These are phyloP conservation scores for Colletotrichum brevisporum DNA, from an alignment of 2,329 filamentous ascomycete genomes.

Conservation along the genomic window DNA sequence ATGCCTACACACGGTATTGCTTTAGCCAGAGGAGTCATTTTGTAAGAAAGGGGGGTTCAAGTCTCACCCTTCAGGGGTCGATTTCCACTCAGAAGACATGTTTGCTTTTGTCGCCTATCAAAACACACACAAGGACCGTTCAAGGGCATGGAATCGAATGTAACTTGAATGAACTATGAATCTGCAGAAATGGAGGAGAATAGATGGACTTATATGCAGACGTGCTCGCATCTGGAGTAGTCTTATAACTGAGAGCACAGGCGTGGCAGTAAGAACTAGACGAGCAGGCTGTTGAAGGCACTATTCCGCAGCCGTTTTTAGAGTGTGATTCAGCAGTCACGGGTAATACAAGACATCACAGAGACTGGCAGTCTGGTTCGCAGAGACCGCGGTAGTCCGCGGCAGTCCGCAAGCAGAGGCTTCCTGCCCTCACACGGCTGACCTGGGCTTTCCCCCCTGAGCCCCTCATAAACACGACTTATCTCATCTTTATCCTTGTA, in stretches of 20 bases:
- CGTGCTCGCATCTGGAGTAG: no score
- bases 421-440: not conserved
- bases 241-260: no score
- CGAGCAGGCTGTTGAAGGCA: no score
- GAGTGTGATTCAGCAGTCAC: no score
- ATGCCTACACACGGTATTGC: not conserved
- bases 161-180: no score
- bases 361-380: conserved; percentile 11
- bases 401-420: conserved; percentile 22
- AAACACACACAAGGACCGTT: not conserved
- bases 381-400: not conserved
- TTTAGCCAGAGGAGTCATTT: not conserved
- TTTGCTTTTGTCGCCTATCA: not conserved
- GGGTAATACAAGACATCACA: not conserved
- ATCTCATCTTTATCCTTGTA: not conserved
- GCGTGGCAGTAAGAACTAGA: no score
- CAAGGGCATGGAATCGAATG: not conserved
- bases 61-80: not conserved
- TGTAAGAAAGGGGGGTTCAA: no score
- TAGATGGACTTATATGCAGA: no score
- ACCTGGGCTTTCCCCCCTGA: conserved; percentile 14
- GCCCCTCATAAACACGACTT: not conserved
- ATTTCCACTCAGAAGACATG: not conserved
- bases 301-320: no score
- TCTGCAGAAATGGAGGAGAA: no score